Evolutionary conservation across 2,329 filamentous ascomycete species (phyloP), one percentile per base, ranked within the genome.

Genomic region (Trichoderma hamatum): DNA sequence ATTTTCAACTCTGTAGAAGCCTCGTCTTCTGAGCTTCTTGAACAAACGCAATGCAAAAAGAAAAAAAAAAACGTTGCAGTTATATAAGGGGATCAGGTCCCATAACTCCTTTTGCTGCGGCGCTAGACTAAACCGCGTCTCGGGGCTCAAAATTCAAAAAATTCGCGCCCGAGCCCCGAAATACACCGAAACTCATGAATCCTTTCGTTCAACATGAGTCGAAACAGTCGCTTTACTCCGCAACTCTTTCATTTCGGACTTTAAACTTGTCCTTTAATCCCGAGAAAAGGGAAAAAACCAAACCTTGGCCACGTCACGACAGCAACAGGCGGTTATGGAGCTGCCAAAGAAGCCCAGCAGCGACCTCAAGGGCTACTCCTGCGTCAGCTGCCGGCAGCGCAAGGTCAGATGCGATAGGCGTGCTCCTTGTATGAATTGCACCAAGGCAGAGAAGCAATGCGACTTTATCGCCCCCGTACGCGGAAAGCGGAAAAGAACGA

Each of bases 391-490:
- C 43, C 36, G 62, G 4, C 62, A 66, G 36, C 62, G 62, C 5
- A 66, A 66, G 24, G 36, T 66, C 13, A 66, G 43, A 58, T 66
- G 62, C 24, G 62, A 66, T 28, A 36, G 62, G 14, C 62, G 36
- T 7, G 36, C 62, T 9, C 62, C 62, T 1, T 66, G 62, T 34
- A 16, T 39, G 2, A 56, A 66, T n/a, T 66, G 62, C 49, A 30
- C 21, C 2, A 66, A 58, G 28, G 52, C 62, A 6, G 62, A 58
- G 36, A 55, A 26, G n/a, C 26, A n/a, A 46, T 66, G 62, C 34
- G 43, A 28, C 26, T 66, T 66, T 2, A 11, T 66, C 13, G 32
- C 62, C 9, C 62, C 62, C 4, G 26, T 66, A 3, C 62, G 62
- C 14, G 62, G 62, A 13, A 66, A 46, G 62, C 28, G 62, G 14